Percentiles rank a stretch among this genome's conserved stretches.
phyloP scores from a whole-genome alignment of 2,329 filamentous ascomycete genomes.

The Fusarium secorum region DNA sequence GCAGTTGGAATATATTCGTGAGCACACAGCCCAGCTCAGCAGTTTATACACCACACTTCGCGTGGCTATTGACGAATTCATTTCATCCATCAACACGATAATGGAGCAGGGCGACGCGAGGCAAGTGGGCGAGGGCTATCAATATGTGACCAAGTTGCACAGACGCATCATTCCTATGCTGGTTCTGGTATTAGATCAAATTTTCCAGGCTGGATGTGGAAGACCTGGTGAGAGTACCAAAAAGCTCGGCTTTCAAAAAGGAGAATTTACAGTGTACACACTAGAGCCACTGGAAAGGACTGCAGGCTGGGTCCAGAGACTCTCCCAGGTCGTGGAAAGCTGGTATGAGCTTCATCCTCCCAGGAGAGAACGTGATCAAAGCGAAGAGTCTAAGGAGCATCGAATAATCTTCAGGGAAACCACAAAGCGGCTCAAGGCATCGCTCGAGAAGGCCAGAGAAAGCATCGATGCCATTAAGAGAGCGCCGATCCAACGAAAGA shows the following conservation, averaged over 20 bases:
- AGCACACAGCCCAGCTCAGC: not conserved
- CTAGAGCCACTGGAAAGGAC: constrained; percentile 24
- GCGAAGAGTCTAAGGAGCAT: not conserved
- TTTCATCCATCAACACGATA: constrained; percentile 2
- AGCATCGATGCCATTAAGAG: constrained; percentile 2
- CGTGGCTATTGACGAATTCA: constrained; percentile 6
- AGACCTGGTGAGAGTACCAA: not conserved
- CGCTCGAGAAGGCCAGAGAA: constrained; percentile 14
- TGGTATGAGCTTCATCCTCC: constrained; percentile 21
- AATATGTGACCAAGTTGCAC: constrained; percentile 16
- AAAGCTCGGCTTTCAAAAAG: not conserved
- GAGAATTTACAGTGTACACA: constrained; percentile 32
- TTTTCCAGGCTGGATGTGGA: constrained; percentile 32
- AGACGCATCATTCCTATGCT: constrained; percentile 40
- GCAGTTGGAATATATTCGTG: constrained; percentile 26
- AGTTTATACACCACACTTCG: constrained; percentile 15
- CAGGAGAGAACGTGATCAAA: not conserved
- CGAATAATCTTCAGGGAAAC: not conserved
- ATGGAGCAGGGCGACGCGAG: not conserved
- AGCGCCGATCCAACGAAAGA: not conserved
- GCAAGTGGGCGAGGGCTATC: not conserved
- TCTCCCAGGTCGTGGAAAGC: constrained; percentile 12
- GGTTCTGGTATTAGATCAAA: constrained; percentile 32
- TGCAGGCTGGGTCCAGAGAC: constrained; percentile 26
- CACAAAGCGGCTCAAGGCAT: not conserved